Base-by-base conservation (phyloP, 306 rosid species). In the Vigna trinervia region DNA sequence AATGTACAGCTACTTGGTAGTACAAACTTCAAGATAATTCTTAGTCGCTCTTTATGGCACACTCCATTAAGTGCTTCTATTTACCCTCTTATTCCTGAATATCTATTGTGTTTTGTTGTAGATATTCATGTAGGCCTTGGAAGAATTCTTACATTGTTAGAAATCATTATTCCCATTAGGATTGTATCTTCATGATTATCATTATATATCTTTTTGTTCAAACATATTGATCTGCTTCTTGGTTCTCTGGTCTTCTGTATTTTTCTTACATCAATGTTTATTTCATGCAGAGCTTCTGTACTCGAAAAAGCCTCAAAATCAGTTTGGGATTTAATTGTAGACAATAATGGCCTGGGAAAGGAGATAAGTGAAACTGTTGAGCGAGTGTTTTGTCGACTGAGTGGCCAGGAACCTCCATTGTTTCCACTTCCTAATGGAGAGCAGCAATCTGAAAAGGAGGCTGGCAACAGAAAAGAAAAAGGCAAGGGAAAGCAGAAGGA, bases 281-380 rank as follows among this genome's bases (percentile, higher is more conserved):
- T 80, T 66, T 81, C 65, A 52, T 88, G 88, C 88, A 92, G 97
- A 71, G 85, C 93, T 69, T 96, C 97, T 23, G 95, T 87, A 50
- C 96, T 95, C 13, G 97, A 95, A 88, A 92, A 90, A 80, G 99
- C 97, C 58, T 95, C 99, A 34, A 95, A 91, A 87, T 89, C 99
- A 60, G 99, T 91, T 64, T 95, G 99, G 99, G 99, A 91, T 62
- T 83, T 95, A 71, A 95, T 92, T 83, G 74, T 95, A 72, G 97
- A 95, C 84, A 84, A 86, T 60, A 69, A 70, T 82, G 97, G 92
- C 63, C 83, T 92, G 62, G 98, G 99, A 30, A 89, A 86, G 73
- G 99, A 95, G 82, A 95, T 95, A 67, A 92, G 87, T 34, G 91
- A 88, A 36, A 92, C 96, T 0, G 96, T 95, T 43, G 99, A 95